Conservation (phyloP, 345 rosid species). For the Carallia pectinifolia region DNA sequence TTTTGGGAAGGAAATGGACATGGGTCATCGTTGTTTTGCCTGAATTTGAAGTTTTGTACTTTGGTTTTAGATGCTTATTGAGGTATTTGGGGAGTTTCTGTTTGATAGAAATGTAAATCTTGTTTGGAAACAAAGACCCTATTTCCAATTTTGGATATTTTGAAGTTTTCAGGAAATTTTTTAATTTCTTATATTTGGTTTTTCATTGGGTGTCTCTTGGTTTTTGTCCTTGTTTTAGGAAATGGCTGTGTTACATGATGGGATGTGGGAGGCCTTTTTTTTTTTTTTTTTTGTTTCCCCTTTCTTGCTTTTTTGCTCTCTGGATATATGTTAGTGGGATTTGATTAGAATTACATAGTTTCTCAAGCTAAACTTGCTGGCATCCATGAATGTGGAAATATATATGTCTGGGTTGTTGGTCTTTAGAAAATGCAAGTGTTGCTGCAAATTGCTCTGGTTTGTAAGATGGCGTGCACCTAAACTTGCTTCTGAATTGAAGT, state of each 20-base stretch:
- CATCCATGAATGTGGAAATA: no score
- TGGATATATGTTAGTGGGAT: no score
- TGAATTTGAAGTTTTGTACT: background rate
- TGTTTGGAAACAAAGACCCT: background rate
- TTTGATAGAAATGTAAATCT: background rate
- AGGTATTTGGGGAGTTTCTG: background rate
- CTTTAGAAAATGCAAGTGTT: background rate
- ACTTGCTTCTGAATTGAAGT: background rate
- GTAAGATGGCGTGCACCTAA: background rate
- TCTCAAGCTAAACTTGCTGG: no score
- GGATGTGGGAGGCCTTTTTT: no score
- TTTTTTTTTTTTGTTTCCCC: no score
- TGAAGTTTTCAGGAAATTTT: background rate
- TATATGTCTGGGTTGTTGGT: no score
- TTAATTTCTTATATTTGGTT: background rate
- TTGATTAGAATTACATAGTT: no score
- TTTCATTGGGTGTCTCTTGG: no score
- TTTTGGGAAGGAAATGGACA: background rate
- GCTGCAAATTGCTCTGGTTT: background rate
- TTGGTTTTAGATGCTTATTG: background rate
- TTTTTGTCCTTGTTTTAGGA: no score
- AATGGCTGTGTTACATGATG: no score
- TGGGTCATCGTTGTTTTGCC: no score
- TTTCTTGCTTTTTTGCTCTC: no score
- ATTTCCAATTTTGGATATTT: background rate